A percentile compares a stretch with the other conserved stretches of the same genome.
Evolutionary conservation across 495 filamentous ascomycete species (phyloP).

Genomic region (Pseudomonodictys pantanalensis): DNA sequence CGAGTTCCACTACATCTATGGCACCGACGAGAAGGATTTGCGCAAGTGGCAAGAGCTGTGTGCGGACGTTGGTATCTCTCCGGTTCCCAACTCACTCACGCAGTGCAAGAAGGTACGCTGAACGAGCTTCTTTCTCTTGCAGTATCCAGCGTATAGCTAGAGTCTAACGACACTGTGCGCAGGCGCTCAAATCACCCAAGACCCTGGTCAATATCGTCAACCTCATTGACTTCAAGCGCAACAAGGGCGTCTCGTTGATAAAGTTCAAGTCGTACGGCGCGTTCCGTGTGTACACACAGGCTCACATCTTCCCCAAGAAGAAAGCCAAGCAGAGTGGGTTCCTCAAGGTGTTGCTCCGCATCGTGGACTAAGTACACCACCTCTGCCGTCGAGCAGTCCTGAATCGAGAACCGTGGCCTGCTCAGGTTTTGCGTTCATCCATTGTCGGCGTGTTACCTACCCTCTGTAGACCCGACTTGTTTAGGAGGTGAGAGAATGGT

Average conservation of each 20-base stretch:
- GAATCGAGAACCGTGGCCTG: no score
- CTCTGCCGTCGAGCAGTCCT: no score
- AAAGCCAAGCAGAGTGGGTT: conserved; percentile 45
- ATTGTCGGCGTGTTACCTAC: no score
- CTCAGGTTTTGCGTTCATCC: no score
- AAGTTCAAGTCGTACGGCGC: conserved; percentile 37
- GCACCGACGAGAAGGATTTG: conserved; percentile 16
- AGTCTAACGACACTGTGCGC: neutral
- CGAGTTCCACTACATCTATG: conserved; percentile 31
- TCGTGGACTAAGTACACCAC: neutral
- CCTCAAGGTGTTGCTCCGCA: conserved; percentile 26
- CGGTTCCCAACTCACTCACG: conserved; percentile 36
- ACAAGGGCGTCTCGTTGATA: conserved; percentile 28
- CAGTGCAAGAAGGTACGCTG: conserved; percentile 46
- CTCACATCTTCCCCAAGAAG: conserved; percentile 36
- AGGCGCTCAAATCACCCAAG: conserved; percentile 27
- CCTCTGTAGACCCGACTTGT: no score
- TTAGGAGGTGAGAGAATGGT: no score
- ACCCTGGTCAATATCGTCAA: conserved; percentile 54
- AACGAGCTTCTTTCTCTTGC: neutral
- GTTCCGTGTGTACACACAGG: conserved; percentile 46
- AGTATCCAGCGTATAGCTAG: neutral
- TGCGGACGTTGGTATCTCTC: conserved; percentile 37
- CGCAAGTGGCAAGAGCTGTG: conserved; percentile 34
- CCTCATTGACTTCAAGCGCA: conserved; percentile 47